Percentiles rank a stretch among this genome's conserved stretches.
Conservation (phyloP, 805 yeast genomes). For the Kluyveromyces nonfermentans region DNA sequence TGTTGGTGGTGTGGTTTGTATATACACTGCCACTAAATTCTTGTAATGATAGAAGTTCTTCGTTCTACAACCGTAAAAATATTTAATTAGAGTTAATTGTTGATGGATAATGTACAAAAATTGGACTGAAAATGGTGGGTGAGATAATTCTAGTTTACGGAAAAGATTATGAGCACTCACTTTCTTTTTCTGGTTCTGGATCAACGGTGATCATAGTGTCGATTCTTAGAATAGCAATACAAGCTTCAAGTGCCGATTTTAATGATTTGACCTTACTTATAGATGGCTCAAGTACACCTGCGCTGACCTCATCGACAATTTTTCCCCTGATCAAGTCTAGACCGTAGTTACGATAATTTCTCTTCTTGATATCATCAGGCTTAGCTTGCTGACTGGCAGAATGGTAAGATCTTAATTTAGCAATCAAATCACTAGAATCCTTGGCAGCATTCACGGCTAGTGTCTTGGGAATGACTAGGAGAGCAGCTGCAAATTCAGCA, state of each 20-base stretch:
- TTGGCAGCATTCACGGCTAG: slow-evolving; percentile 96
- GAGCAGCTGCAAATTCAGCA: slow-evolving; percentile 90
- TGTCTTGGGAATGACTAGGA: slow-evolving; percentile 90
- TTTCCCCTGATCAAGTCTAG: slow-evolving; percentile 86
- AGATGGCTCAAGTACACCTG: slow-evolving; percentile 94
- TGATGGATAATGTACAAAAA: not conserved
- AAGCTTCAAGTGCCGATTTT: slow-evolving; percentile 95
- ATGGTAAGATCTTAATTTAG: slow-evolving; percentile 92
- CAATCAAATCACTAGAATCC: slow-evolving; percentile 89
- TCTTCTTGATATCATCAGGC: slow-evolving; percentile 74
- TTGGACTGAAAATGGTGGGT: not conserved
- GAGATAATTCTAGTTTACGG: not conserved
- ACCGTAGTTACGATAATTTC: slow-evolving; percentile 84
- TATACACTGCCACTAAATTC: too few relatives aligned
- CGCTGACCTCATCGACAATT: slow-evolving; percentile 71
- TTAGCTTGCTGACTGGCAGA: slow-evolving; percentile 87
- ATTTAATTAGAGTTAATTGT: not conserved
- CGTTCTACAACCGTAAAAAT: not conserved
- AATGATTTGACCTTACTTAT: slow-evolving; percentile 85
- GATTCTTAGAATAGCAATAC: slow-evolving; percentile 92
- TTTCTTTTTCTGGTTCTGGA: slow-evolving; percentile 90
- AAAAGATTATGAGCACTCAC: not conserved
- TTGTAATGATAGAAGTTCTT: too few relatives aligned
- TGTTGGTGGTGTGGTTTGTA: too few relatives aligned
- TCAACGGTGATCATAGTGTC: slow-evolving; percentile 97